Percentiles rank a stretch among this genome's conserved stretches.
Conservation (phyloP, 208 protist genomes). For the Acanthamoeba castellanii region DNA sequence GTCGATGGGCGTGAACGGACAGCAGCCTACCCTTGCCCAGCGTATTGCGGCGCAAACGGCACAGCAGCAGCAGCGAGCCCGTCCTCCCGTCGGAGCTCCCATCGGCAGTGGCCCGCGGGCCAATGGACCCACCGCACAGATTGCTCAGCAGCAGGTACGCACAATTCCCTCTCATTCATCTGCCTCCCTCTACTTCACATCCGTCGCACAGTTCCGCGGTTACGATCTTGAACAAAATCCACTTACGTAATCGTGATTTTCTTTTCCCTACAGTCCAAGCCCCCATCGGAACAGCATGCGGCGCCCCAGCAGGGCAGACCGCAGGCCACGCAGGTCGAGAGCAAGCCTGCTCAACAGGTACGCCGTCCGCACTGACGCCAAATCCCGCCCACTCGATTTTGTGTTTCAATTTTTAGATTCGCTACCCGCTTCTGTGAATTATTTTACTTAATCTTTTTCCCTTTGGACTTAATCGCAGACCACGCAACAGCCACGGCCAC, state of each 20-base stretch:
- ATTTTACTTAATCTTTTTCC: background rate
- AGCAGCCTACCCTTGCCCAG: constrained; percentile 5
- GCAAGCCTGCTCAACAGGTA: constrained; percentile 17
- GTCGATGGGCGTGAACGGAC: background rate
- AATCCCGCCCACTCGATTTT: too few relatives aligned
- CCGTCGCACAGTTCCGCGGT: background rate
- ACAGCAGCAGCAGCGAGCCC: constrained; percentile 32
- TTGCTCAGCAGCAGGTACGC: background rate
- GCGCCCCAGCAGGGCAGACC: background rate
- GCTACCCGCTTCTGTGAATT: background rate
- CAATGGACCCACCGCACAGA: background rate
- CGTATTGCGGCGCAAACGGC: constrained; percentile 1
- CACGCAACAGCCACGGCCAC: constrained; percentile 30
- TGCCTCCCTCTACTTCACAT: too few relatives aligned
- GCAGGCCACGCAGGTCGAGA: background rate
- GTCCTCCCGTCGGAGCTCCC: background rate
- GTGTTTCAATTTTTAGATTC: background rate
- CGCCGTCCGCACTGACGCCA: background rate
- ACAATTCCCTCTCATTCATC: too few relatives aligned
- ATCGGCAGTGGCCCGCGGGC: background rate
- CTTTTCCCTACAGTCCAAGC: background rate
- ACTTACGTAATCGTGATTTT: background rate
- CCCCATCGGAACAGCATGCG: background rate
- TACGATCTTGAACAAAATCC: background rate
- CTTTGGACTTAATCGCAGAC: background rate